phyloP scores from a whole-genome alignment of 345 rosid species.

The Rhizophora mangle region DNA sequence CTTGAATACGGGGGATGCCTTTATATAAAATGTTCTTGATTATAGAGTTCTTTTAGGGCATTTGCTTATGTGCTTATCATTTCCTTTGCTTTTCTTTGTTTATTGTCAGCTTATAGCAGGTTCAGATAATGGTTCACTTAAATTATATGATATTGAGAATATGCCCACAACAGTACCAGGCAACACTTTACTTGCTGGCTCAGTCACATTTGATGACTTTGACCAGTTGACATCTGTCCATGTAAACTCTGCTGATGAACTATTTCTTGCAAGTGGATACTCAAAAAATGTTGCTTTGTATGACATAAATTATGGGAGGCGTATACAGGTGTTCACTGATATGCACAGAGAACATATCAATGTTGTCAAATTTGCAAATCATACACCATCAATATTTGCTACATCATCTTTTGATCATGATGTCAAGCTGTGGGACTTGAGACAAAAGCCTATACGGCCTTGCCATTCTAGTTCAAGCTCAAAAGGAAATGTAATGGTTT shows the following conservation, averaged over 20 bases:
- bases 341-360: conserved; percentile 92
- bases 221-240: conserved; percentile 92
- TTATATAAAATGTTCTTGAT: background rate
- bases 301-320: conserved; percentile 71
- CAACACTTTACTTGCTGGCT: conserved; percentile 31
- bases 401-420: conserved; percentile 96
- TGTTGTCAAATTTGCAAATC: conserved; percentile 90
- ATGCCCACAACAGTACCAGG: conserved; percentile 36
- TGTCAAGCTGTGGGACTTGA: conserved; percentile 89
- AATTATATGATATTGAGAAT: conserved; percentile 62
- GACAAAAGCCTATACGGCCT: conserved; percentile 70
- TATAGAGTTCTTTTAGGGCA: background rate
- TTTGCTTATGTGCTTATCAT: conserved; percentile 4
- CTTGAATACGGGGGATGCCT: too few species aligned
- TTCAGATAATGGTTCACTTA: conserved; percentile 88
- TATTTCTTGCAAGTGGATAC: conserved; percentile 93
- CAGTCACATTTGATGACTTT: conserved; percentile 75
- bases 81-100: conserved; percentile 7
- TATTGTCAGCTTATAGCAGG: conserved; percentile 82
- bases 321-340: conserved; percentile 66
- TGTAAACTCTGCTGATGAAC: conserved; percentile 77
- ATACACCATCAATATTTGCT: conserved; percentile 79
- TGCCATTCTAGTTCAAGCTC: conserved; percentile 80
- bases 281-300: conserved; percentile 82
- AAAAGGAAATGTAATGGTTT: conserved; percentile 94